Conservation (phyloP, 306 rosid species). For the Acacia acuminata region DNA sequence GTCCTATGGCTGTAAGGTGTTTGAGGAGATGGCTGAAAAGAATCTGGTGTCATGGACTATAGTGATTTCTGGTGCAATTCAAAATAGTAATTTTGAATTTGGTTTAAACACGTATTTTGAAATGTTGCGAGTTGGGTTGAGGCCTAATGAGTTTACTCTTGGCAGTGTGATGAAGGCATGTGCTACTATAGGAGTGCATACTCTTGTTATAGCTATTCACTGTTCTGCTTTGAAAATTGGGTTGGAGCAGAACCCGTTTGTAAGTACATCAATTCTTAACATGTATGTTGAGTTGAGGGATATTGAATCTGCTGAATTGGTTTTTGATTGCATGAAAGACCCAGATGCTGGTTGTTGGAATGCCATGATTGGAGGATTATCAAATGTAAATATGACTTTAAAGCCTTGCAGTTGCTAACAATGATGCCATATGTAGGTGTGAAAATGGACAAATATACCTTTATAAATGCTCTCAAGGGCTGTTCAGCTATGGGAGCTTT, state of each 20-base stretch:
- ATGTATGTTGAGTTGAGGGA: constrained; percentile 58
- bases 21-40: constrained; percentile 55
- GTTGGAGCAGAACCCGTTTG: constrained; percentile 39
- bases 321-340: constrained; percentile 40
- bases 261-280: constrained; percentile 51
- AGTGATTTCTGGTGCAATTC: constrained; percentile 46
- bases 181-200: constrained; percentile 28
- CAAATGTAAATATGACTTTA: constrained; percentile 37
- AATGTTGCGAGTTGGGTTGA: constrained; percentile 45
- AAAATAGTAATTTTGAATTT: constrained; percentile 40
- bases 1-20: constrained; percentile 36
- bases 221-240: constrained; percentile 53
- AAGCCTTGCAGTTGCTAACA: constrained; percentile 46
- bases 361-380: constrained; percentile 55
- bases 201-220: constrained; percentile 47
- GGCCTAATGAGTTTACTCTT: constrained; percentile 53
- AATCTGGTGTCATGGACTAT: constrained; percentile 68
- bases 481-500: constrained; percentile 40
- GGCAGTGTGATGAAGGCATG: constrained; percentile 61
- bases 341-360: constrained; percentile 61
- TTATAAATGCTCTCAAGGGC: constrained; percentile 52
- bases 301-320: constrained; percentile 45
- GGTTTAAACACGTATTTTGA: constrained; percentile 46
- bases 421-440: constrained; percentile 37
- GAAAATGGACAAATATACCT: constrained; percentile 53